Evolutionary conservation across 2,329 filamentous ascomycete genomes (phyloP).

Genomic region (Cytospora piceicola): DNA sequence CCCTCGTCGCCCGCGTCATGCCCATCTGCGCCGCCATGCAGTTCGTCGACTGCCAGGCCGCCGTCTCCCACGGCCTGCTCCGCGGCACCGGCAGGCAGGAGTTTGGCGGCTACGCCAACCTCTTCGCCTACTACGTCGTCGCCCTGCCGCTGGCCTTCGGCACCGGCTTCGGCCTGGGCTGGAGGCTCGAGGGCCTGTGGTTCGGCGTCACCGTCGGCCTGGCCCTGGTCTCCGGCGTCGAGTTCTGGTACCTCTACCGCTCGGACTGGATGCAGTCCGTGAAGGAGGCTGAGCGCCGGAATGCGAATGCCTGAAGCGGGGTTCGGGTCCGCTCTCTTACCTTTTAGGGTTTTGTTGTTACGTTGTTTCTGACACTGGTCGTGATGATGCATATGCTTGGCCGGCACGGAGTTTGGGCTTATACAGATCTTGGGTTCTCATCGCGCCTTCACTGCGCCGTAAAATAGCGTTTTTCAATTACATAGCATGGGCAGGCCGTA

Average conservation of each 20-base stretch:
- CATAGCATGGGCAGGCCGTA: not conserved
- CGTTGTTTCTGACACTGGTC: not conserved
- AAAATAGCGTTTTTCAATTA: not conserved
- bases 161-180: constrained; percentile 74
- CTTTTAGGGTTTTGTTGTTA: too few relatives aligned
- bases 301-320: constrained; percentile 47
- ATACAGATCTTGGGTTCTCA: not conserved
- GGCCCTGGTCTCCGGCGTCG: constrained; percentile 57
- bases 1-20: constrained; percentile 69
- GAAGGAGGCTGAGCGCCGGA: constrained; percentile 56
- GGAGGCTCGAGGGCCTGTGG: constrained; percentile 84
- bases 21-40: constrained; percentile 88
- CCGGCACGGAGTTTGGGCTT: not conserved
- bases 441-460: not conserved
- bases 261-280: constrained; percentile 60
- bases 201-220: constrained; percentile 75
- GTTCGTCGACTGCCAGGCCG: constrained; percentile 80
- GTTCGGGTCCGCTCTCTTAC: not conserved
- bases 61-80: constrained; percentile 81
- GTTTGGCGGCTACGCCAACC: constrained; percentile 85
- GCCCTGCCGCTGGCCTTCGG: constrained; percentile 83
- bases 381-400: not conserved
- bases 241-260: constrained; percentile 56
- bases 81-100: constrained; percentile 87
- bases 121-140: constrained; percentile 84